Evolutionary conservation across 768 basidiomycete species (phyloP).

Genomic region (Tricholoma sp.): DNA sequence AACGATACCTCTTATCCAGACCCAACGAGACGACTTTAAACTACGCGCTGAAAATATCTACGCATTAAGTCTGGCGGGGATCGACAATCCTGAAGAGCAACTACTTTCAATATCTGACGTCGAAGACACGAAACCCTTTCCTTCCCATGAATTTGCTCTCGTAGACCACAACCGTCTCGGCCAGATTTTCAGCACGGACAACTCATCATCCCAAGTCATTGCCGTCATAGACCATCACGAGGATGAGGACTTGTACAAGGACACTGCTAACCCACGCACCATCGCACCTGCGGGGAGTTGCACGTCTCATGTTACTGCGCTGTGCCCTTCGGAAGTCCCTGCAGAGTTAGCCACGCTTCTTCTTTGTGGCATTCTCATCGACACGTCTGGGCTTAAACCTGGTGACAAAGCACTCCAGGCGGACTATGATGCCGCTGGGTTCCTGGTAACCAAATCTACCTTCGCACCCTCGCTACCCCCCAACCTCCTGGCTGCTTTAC

Average conservation of each 20-base stretch:
- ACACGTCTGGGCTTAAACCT: conserved; percentile 74
- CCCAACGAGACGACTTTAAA: conserved; percentile 57
- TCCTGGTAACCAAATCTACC: conserved; percentile 58
- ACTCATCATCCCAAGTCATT: conserved; percentile 48
- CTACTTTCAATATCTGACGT: conserved; percentile 71
- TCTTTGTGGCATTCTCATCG: conserved; percentile 76
- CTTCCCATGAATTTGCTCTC: conserved; percentile 62
- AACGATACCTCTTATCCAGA: conserved; percentile 70
- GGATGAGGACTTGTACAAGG: conserved; percentile 69
- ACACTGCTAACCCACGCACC: conserved; percentile 60
- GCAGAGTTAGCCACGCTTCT: conserved; percentile 73
- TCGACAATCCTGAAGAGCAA: conserved; percentile 44
- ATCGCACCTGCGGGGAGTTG: conserved; percentile 76
- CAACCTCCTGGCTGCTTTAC: conserved; percentile 7
- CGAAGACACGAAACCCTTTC: conserved; percentile 37
- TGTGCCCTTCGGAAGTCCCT: conserved; percentile 39
- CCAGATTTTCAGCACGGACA: conserved; percentile 33
- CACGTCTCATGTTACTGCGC: conserved; percentile 49
- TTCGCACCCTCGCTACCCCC: conserved; percentile 26
- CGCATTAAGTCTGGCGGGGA: conserved; percentile 58
- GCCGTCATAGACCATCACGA: conserved; percentile 89
- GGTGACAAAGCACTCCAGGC: conserved; percentile 70
- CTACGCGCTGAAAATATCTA: conserved; percentile 87
- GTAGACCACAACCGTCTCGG: conserved; percentile 87
- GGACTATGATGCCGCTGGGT: conserved; percentile 61